Evolutionary conservation across 208 protist species (phyloP), one percentile per base, ranked within the genome.

Genomic region (Sergeia podlipaevii): DNA sequence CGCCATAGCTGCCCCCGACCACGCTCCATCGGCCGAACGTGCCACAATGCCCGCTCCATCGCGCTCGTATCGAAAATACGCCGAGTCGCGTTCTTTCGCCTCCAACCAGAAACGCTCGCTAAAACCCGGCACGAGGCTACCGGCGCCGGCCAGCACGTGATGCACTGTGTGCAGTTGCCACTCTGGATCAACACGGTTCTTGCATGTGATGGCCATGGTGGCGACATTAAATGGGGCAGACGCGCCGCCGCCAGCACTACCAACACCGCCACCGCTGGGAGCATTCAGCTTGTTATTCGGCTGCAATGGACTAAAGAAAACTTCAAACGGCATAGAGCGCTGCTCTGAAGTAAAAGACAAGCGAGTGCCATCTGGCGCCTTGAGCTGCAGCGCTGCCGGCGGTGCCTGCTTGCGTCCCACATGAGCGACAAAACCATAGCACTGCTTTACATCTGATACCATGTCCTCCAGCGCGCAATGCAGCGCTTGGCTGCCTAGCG

Each of bases 11-110:
- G 81, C 85, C 6, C 88, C 88, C 1, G 52, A 59, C 85, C 88
- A 95, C 24, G 84, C 78, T 1, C 78, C 81, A 26, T 88, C 74
- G 13, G 42, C 53, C 10, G 62, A 50, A 44, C 43, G 29, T 8
- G 56, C 52, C 20, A 72, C 46, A 18, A 50, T 23, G 26, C 89
- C 65, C 37, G 58, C 57, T 20, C 64, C 70, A 7, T 90, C 81
- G 1, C 69, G 69, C 56, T 82, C 87, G 49, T 80, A 83, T 17
- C 83, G 74, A 58, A 80, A 87, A 67, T 95, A 95, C 11, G 65
- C 66, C 3, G 88, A 71, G 49, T 95, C 88, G 56, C 52, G 50
- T 36, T 72, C 51, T 60, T 85, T 74, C 29, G 71, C 49, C 44
- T 95, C 84, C 24, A 70, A 64, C 43, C 85, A 18, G 32, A 91